Evolutionary conservation across 371 early-diverging fungal genomes (phyloP).

Genomic region (Mucor mucedo): DNA sequence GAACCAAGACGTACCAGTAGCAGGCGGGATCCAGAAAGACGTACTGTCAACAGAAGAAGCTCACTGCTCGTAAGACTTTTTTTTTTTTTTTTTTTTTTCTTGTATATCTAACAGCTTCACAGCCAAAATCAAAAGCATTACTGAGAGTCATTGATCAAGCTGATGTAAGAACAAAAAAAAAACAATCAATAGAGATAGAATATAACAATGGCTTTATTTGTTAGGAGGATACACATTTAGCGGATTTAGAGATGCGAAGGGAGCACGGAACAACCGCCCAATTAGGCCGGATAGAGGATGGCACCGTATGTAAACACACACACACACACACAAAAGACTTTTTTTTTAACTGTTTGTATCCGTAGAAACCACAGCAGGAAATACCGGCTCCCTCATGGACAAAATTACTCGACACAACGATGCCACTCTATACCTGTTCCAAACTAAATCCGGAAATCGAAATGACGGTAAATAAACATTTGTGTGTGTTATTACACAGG

Average conservation of each 20-base stretch:
- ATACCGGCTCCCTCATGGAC: constrained; percentile 51
- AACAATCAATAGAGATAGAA: neutral
- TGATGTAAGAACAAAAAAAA: constrained; percentile 34
- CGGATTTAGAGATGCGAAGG: constrained; percentile 51
- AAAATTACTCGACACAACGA: constrained; percentile 27
- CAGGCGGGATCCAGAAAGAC: constrained; percentile 41
- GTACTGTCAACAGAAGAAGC: constrained; percentile 45
- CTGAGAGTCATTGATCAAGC: constrained; percentile 47
- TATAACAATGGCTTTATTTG: neutral
- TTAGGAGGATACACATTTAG: constrained; percentile 50
- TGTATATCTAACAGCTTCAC: neutral
- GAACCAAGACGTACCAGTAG: constrained; percentile 10
- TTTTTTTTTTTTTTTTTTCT: neutral
- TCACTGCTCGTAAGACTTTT: constrained; percentile 40
- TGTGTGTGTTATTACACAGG: too few relatives aligned
- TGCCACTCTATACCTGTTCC: constrained; percentile 43
- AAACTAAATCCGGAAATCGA: constrained; percentile 54
- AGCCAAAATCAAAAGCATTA: constrained; percentile 53
- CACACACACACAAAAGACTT: neutral
- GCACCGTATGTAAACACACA: neutral
- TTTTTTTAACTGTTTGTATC: neutral
- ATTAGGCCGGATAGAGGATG: constrained; percentile 24
- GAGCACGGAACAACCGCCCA: constrained; percentile 42
- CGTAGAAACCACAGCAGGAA: constrained; percentile 6
- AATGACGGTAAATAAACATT: constrained; percentile 37